phyloP scores from a whole-genome alignment of 148 eudicot genomes.

The Dysphania ambrosioides region DNA sequence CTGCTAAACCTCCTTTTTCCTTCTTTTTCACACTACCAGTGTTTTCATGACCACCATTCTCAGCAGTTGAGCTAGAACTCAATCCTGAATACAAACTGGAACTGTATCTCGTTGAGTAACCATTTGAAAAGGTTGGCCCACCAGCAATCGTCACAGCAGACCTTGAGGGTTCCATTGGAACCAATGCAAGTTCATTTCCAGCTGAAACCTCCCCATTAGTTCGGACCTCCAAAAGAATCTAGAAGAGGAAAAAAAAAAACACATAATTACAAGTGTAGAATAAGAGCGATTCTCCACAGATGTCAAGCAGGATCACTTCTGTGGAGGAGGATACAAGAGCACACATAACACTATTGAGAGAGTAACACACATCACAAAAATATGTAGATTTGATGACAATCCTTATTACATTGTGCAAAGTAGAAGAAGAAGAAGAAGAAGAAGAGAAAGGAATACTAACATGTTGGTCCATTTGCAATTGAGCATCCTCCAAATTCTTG shows the following conservation, averaged over 20 bases:
- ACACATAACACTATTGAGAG: background rate
- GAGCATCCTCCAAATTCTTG: conserved; percentile 66
- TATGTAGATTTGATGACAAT: conserved; percentile 2
- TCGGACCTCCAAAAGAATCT: conserved; percentile 76
- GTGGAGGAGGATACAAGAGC: background rate
- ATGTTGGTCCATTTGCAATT: conserved; percentile 89
- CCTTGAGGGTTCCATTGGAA: conserved; percentile 78
- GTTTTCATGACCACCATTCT: conserved; percentile 46
- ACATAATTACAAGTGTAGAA: conserved; percentile 14
- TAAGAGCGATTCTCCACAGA: conserved; percentile 2
- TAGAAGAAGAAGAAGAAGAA: background rate
- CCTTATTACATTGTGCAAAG: background rate
- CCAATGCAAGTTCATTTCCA: conserved; percentile 79
- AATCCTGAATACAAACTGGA: conserved; percentile 43
- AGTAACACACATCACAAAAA: background rate
- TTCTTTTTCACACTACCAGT: conserved; percentile 37
- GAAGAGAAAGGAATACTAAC: conserved; percentile 42
- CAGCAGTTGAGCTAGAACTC: conserved; percentile 38
- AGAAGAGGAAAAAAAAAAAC: conserved; percentile 19
- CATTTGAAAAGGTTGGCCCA: conserved; percentile 84
- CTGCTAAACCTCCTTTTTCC: conserved; percentile 77
- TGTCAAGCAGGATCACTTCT: background rate
- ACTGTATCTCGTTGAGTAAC: conserved; percentile 44
- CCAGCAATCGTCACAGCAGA: conserved; percentile 86
- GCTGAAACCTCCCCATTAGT: conserved; percentile 39